Evolutionary conservation across 495 filamentous ascomycete species (phyloP), one percentile per base, ranked within the genome.

Genomic region (Trichoderma gamsii): DNA sequence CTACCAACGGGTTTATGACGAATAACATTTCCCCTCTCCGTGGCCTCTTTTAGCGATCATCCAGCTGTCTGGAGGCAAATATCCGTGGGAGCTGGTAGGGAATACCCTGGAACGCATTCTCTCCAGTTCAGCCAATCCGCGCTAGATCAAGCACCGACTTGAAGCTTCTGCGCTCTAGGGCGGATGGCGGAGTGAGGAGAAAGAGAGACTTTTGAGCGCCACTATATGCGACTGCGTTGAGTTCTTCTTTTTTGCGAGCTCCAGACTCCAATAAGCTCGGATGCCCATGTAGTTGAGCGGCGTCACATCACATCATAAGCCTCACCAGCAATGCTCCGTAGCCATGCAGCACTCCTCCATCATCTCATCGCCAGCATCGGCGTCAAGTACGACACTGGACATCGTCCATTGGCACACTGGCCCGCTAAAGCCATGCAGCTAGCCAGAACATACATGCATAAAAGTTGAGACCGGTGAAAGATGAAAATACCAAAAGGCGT

Each of bases 401-500:
- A 5, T 16, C 49, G 4, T 18, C n/a, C 49, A 52, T 52, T 52
- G 49, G 56, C 56, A 61, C 23, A 61, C 23, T 12, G 23, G n/a
- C 23, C 9, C 27, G 52, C 25, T 6, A 29, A 29, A 29, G 29
- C 11, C 23, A 27, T 61, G 56, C 56, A 61, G 56, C 56, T 61
- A 61, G 27, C 23, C 1, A 11, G 15, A 61, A 25, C 56, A 32
- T 13, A 61, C 56, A 61, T 61, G 56, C 56, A 61, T 61, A 61
- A 61, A 32, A 32, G n/a, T 61, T 61, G 56, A 61, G 27, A 32
- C 56, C 56, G 56, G 56, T 61, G 56, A 61, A 52, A n/a, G 21
- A 9, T 9, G 18, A 46, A 46, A 46, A 46, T 16, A 1, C 15
- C 18, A 23, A 52, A 8, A 25, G 56, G 25, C 56, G 32, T 61